phyloP scores from a whole-genome alignment of 768 basidiomycete species.

The Daedalea quercina region DNA sequence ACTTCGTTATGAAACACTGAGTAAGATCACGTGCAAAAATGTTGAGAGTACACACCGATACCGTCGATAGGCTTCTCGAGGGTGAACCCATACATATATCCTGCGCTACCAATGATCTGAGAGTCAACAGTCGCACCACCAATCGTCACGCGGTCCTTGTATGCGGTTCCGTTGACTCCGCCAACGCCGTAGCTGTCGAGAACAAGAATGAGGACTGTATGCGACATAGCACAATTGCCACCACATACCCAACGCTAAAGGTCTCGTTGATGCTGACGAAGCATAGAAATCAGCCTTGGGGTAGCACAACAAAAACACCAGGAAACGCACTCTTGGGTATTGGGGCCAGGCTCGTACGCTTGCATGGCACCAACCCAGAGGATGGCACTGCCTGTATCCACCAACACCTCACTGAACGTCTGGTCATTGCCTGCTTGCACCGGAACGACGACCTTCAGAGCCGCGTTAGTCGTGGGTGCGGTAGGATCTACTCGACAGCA shows the following conservation, averaged over 20 bases:
- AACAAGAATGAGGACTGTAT: neutral
- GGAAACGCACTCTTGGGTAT: neutral
- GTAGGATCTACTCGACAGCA: neutral
- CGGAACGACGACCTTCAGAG: slow-evolving; percentile 1
- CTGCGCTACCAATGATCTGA: slow-evolving; percentile 5
- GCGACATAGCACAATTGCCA: neutral
- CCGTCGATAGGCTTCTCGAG: slow-evolving; percentile 3
- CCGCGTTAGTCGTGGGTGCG: slow-evolving; percentile 2
- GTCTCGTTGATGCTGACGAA: neutral
- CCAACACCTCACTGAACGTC: slow-evolving; percentile 2
- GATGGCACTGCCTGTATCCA: slow-evolving; percentile 6
- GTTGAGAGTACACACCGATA: slow-evolving; percentile 1
- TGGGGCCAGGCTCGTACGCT: slow-evolving; percentile 1
- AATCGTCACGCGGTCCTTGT: slow-evolving; percentile 3
- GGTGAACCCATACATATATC: neutral
- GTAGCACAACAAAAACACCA: neutral
- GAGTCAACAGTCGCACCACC: slow-evolving; percentile 1
- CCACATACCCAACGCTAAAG: neutral
- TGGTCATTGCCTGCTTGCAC: slow-evolving; percentile 4
- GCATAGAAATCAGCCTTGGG: neutral
- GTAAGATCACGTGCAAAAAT: neutral
- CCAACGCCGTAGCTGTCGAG: slow-evolving; percentile 1
- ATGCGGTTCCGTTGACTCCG: slow-evolving; percentile 2
- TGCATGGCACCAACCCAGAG: slow-evolving; percentile 3
- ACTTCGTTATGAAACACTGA: neutral